Base-by-base conservation (phyloP, 768 basidiomycete species). In the Lyophyllum semitale region DNA sequence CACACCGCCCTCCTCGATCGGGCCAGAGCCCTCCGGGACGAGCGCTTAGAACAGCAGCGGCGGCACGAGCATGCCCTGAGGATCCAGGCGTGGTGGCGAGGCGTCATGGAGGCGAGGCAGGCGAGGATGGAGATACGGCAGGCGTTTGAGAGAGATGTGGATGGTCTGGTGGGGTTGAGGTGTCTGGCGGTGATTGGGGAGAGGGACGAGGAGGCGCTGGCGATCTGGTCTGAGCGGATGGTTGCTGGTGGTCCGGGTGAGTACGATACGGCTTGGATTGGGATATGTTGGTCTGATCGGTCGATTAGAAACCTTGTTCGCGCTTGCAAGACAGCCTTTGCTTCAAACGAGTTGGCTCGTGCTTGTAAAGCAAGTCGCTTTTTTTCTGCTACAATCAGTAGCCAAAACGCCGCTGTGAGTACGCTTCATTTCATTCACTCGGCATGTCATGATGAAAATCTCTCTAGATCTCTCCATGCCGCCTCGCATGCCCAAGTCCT, bases 41-140 rank as follows among this genome's bases (percentile, higher is more conserved):
- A 88, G 62, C 77, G 91, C 27, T 71, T 78, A 26, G 80, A 82
- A 48, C 71, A 72, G 20, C 82, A 84, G 57, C 77, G 74, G 43
- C 76, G 77, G 54, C 76, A 80, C 43, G 88, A 90, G 23, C 79
- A 73, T 43, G 88, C 89, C 0, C 64, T 77, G 4, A 74, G 70
- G 48, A 76, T 94, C 23, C 91, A 93, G 64, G 79, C 83, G 17
- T 88, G 81, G 83, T 92, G 87, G 84, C 72, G 87, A 6, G 85
- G 85, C 4, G 61, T 72, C 5, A 61, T 62, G 29, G 79, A 81
- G 49, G 73, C 71, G 3, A 70, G 70, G 45, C 63, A 51, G 8
- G 75, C 78, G 12, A 76, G 80, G 61, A 63, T 56, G 33, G 68
- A 79, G n/a, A 63, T 93, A 67, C 71, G 78, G 49, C 62, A 48